Conservation (phyloP, 148 eudicot genomes). For the Vaccinium macrocarpon region DNA sequence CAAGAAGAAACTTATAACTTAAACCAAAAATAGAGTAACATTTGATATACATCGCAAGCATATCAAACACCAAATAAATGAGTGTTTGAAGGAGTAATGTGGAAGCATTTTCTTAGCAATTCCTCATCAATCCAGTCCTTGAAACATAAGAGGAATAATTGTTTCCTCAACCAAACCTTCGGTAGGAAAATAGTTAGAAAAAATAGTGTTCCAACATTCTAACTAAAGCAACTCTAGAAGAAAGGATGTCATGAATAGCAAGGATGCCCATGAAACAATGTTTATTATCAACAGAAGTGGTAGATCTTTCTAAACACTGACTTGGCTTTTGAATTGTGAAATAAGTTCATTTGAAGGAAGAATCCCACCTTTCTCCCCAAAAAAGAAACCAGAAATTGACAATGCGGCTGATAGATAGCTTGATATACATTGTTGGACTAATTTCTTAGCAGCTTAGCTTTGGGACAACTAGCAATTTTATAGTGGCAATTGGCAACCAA, state of each 20-base stretch:
- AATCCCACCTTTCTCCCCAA: neutral
- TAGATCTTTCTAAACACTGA: neutral
- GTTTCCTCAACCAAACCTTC: neutral
- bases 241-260: neutral
- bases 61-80: neutral
- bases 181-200: neutral
- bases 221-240: slow-evolving; percentile 7
- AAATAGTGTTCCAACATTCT: neutral
- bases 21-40: slow-evolving; percentile 13
- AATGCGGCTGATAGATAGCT: neutral
- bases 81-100: neutral
- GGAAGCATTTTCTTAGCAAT: neutral
- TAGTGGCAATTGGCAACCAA: neutral
- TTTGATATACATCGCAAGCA: neutral
- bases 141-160: neutral
- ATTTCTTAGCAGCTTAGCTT: neutral
- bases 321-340: neutral
- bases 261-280: neutral
- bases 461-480: neutral
- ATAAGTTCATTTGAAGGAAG: neutral
- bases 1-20: slow-evolving; percentile 13
- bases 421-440: neutral
- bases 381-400: neutral
- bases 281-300: neutral
- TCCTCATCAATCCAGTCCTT: neutral